These are phyloP conservation scores for Thymus mandschuricus DNA, from an alignment of 257 asterid genomes.

Conservation along the genomic window DNA sequence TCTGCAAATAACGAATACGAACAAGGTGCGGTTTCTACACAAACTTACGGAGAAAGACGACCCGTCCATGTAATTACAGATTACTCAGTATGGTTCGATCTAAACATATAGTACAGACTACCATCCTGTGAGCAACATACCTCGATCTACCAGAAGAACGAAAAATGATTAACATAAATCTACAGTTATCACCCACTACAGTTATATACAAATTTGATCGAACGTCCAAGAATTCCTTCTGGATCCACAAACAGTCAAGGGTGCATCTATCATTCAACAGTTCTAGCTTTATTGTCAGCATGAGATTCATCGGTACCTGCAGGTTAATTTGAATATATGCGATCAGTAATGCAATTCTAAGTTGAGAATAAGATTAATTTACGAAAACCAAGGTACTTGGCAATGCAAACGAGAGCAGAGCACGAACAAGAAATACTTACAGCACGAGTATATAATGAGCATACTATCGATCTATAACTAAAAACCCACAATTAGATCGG, in stretches of 20 bases:
- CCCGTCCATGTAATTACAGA: constrained; percentile 25
- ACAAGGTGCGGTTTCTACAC: constrained; percentile 6
- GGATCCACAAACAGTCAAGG: constrained; percentile 25
- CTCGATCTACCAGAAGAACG: not conserved
- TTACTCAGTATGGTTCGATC: constrained; percentile 7
- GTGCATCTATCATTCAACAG: constrained; percentile 23
- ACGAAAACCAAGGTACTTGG: not conserved
- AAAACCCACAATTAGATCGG: not conserved
- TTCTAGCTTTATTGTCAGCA: constrained; percentile 24
- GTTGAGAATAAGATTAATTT: not conserved
- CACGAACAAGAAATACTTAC: not conserved
- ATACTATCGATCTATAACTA: not conserved
- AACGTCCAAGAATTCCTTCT: constrained; percentile 3
- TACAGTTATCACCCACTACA: constrained; percentile 28
- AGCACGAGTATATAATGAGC: not conserved
- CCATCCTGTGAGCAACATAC: constrained; percentile 32
- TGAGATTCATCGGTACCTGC: constrained; percentile 37
- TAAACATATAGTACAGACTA: constrained; percentile 22
- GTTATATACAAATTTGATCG: constrained; percentile 28
- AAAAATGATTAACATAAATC: constrained; percentile 20
- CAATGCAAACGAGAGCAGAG: not conserved
- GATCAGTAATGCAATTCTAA: not conserved
- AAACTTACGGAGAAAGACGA: constrained; percentile 24
- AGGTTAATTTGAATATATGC: not conserved
- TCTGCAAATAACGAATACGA: not conserved